Percentiles rank a stretch among this genome's conserved stretches.
These are phyloP conservation scores for Chrysoporthe cubensis DNA, from an alignment of 2,329 filamentous ascomycete species.

Conservation along the genomic window DNA sequence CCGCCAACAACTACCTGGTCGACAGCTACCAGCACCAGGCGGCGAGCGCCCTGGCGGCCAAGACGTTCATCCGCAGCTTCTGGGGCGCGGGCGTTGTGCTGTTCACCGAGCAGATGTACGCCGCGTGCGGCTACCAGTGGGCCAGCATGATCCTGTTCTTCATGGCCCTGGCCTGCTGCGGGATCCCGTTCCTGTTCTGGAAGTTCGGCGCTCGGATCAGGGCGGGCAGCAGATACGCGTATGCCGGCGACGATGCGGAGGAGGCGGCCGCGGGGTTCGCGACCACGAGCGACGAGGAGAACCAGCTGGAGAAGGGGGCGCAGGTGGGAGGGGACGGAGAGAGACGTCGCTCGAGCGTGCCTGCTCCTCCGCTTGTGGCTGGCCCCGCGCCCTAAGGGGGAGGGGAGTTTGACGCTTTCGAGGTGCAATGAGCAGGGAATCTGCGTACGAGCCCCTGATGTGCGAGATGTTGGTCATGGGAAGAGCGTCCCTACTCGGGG, in stretches of 20 bases:
- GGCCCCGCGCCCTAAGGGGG: neutral
- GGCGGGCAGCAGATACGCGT: conserved; percentile 72
- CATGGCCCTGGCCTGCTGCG: conserved; percentile 76
- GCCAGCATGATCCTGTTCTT: conserved; percentile 74
- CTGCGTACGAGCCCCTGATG: neutral
- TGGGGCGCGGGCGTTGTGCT: conserved; percentile 80
- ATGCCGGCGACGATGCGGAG: conserved; percentile 59
- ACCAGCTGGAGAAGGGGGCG: neutral
- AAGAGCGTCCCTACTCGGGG: neutral
- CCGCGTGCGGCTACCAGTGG: conserved; percentile 74
- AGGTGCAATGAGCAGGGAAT: neutral
- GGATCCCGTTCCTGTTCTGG: conserved; percentile 84
- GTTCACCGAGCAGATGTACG: conserved; percentile 83
- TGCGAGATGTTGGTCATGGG: neutral
- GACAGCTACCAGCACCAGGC: conserved; percentile 72
- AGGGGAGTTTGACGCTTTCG: neutral
- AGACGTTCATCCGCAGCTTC: conserved; percentile 78
- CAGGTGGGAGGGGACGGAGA: neutral
- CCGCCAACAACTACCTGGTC: conserved; percentile 74
- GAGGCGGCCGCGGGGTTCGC: conserved; percentile 18
- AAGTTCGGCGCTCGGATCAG: conserved; percentile 74
- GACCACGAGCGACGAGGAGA: neutral
- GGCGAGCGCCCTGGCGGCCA: conserved; percentile 78
- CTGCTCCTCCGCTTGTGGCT: neutral
- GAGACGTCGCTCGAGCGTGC: neutral